Evolutionary conservation across 1,284 basidiomycete genomes (phyloP).

Genomic region (Testicularia cyperi): DNA sequence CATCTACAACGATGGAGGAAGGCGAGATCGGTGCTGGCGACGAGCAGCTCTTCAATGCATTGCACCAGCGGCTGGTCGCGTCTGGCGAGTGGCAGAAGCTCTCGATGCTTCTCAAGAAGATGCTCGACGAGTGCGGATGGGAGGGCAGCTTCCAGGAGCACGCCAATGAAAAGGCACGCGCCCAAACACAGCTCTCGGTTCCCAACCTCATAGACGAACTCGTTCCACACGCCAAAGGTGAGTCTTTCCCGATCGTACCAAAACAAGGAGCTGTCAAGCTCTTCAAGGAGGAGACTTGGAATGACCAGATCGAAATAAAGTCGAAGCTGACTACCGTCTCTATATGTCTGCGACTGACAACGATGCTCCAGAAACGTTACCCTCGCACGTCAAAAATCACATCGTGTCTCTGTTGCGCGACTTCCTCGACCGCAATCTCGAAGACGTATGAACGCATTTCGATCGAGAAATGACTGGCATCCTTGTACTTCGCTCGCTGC

Average conservation of each 20-base stretch:
- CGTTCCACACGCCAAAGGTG: constrained; percentile 35
- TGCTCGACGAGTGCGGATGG: constrained; percentile 42
- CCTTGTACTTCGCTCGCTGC: too few species aligned
- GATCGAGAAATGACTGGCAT: background rate
- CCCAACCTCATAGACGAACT: constrained; percentile 25
- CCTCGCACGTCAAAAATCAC: constrained; percentile 30
- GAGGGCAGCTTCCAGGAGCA: constrained; percentile 7
- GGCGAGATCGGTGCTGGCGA: constrained; percentile 14
- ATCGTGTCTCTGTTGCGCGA: constrained; percentile 34
- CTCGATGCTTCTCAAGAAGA: constrained; percentile 21
- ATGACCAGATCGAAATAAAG: too few species aligned
- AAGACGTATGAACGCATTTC: constrained; percentile 18
- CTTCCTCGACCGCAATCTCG: constrained; percentile 41
- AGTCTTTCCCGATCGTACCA: too few species aligned
- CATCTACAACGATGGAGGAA: constrained; percentile 30
- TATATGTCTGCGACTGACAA: too few species aligned
- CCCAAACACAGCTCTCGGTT: constrained; percentile 8
- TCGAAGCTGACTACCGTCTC: background rate
- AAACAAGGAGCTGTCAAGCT: too few species aligned
- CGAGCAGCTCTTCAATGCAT: constrained; percentile 35
- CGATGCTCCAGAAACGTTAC: constrained; percentile 20
- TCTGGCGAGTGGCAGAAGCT: constrained; percentile 39
- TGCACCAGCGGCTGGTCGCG: constrained; percentile 39
- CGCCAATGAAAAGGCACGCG: constrained; percentile 13
- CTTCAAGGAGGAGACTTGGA: too few species aligned